Base-by-base conservation (phyloP, 768 basidiomycete species). In the Cystofilobasidium bisporidii region DNA sequence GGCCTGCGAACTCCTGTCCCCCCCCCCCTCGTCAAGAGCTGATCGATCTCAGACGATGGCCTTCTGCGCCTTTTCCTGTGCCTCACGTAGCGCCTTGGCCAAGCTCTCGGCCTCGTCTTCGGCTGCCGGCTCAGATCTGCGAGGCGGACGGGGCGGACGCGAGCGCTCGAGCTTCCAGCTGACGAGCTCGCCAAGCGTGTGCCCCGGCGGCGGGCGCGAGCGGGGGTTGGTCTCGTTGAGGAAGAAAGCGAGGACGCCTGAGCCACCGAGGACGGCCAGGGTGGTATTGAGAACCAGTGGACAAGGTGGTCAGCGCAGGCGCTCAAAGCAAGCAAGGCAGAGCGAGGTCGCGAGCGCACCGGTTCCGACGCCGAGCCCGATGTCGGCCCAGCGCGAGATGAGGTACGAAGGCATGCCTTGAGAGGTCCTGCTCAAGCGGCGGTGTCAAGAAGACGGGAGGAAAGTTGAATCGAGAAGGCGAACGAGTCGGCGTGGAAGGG, bases 171-270 rank as follows among this genome's bases (percentile, higher is more conserved):
- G 11, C 63, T 74, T 72, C 76, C 77, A 77, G 1, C 60, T 66
- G 28, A 72, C 66, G 57, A 78, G 70, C 65, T 78, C 76, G 28
- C 72, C 63, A 10, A 78, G 65, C 0, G 73, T 75, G 65, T 77
- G 75, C 8, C 76, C 77, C 6, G 72, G 66, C 18, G 71, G 59
- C 15, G 76, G 75, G 9, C 74, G 72, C 10, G 76, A 73, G 30
- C 75, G 72, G 6, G 77, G 76, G 67, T 76, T 75, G n/a, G 74
- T 74, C 64, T 78, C 77, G 72, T 75, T 74, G 6, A 78, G 71
- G 36, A 74, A 65, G 67, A 75, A 78, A 0, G 77, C 77, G 12
- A 78, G 73, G 14, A 77, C 55, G 63, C 77, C 72, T 72, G n/a
- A n/a, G n/a, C n/a, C n/a, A n/a, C n/a, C n/a, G n/a, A n/a, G n/a